These are phyloP conservation scores for Prunus persica DNA, from an alignment of 306 rosid genomes.

Conservation along the genomic window DNA sequence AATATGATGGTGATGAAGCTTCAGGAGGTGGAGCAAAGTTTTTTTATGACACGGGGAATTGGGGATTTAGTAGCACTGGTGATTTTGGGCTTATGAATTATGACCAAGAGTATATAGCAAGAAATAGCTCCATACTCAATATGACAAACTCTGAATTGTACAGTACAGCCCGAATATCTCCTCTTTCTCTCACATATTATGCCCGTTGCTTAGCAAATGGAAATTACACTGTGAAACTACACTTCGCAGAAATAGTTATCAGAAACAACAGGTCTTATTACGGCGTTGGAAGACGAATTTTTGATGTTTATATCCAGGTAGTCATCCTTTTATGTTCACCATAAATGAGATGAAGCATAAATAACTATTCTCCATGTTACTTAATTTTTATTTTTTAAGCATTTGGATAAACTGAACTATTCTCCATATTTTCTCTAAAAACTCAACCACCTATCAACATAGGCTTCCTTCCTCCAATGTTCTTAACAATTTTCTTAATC, in stretches of 20 bases:
- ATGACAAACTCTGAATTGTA: slow-evolving; percentile 40
- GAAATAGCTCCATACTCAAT: slow-evolving; percentile 18
- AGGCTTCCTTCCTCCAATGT: neutral
- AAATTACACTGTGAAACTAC: slow-evolving; percentile 50
- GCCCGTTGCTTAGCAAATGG: slow-evolving; percentile 59
- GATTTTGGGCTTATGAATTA: slow-evolving; percentile 30
- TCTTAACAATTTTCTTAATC: neutral
- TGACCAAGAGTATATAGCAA: slow-evolving; percentile 28
- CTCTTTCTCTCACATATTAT: slow-evolving; percentile 55
- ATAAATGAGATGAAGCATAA: neutral
- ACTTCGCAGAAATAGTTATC: slow-evolving; percentile 54
- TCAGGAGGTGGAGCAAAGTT: slow-evolving; percentile 45
- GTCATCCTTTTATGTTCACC: neutral
- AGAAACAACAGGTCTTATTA: slow-evolving; percentile 43
- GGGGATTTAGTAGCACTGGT: slow-evolving; percentile 66
- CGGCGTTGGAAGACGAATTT: slow-evolving; percentile 52
- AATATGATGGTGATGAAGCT: slow-evolving; percentile 43
- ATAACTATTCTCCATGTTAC: neutral
- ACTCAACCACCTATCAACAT: neutral
- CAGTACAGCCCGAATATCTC: slow-evolving; percentile 41
- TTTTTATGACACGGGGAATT: slow-evolving; percentile 1
- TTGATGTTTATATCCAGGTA: slow-evolving; percentile 67
- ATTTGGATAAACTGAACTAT: neutral
- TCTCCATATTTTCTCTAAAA: neutral
- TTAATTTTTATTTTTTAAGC: neutral